Percentiles rank a stretch among this genome's conserved stretches.
Conservation (phyloP, 1,284 basidiomycete species). For the Trichosporon asahii region DNA sequence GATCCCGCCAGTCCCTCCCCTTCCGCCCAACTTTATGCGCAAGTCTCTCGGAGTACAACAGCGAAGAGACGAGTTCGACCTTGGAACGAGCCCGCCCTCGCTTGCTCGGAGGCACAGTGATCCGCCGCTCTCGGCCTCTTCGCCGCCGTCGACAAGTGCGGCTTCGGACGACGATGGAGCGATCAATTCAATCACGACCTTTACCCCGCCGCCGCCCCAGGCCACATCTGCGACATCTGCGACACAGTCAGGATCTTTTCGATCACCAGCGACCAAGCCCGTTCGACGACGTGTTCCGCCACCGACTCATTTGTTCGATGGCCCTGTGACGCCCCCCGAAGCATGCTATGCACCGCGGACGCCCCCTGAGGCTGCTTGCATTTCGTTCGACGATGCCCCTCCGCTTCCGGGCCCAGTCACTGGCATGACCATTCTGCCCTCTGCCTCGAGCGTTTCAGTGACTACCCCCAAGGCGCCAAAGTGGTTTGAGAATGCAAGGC, state of each 20-base stretch:
- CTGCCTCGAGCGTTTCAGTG: neutral
- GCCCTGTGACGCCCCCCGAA: slow-evolving; percentile 6
- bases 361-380: neutral
- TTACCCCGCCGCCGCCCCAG: neutral
- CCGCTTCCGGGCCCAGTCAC: neutral
- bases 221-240: neutral
- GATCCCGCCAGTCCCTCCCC: neutral
- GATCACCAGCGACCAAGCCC: neutral
- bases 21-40: slow-evolving; percentile 1
- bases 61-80: slow-evolving; percentile 1
- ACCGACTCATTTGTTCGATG: slow-evolving; percentile 7
- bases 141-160: neutral
- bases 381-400: neutral
- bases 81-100: neutral
- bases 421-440: neutral
- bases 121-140: neutral
- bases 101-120: neutral
- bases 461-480: neutral
- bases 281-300: slow-evolving; percentile 4
- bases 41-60: neutral
- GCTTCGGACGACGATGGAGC: neutral
- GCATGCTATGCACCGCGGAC: slow-evolving; percentile 1
- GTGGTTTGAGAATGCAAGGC: neutral
- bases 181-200: neutral
- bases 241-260: neutral